Evolutionary conservation across 164 flowering plant species (phyloP).

Genomic region (Akebia trifoliata): DNA sequence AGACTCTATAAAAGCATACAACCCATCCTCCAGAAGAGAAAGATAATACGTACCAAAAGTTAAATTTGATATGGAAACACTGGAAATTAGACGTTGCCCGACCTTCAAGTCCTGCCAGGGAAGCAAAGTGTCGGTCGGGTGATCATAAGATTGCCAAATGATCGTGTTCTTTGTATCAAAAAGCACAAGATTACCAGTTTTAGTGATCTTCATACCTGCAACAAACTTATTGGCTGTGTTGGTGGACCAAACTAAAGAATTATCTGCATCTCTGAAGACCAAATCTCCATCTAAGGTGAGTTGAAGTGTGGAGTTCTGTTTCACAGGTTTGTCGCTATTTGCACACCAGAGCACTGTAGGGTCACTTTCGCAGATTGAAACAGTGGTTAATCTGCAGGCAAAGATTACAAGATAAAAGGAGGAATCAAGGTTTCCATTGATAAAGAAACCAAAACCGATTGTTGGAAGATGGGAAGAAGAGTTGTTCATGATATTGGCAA

Average conservation of each 20-base stretch:
- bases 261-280: slow-evolving; percentile 20
- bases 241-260: slow-evolving; percentile 21
- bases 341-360: slow-evolving; percentile 27
- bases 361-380: too few species aligned
- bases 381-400: too few species aligned
- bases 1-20: slow-evolving; percentile 8
- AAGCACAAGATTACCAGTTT: slow-evolving; percentile 19
- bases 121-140: slow-evolving; percentile 23
- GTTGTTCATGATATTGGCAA: too few species aligned
- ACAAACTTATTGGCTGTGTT: slow-evolving; percentile 18
- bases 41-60: slow-evolving; percentile 9
- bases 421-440: not conserved
- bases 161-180: slow-evolving; percentile 1
- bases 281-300: slow-evolving; percentile 21
- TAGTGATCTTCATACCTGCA: slow-evolving; percentile 19
- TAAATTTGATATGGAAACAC: slow-evolving; percentile 15
- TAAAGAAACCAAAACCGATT: not conserved
- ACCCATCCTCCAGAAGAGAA: slow-evolving; percentile 1
- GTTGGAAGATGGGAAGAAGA: too few species aligned
- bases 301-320: slow-evolving; percentile 15
- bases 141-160: slow-evolving; percentile 32
- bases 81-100: slow-evolving; percentile 11
- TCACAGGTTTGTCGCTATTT: slow-evolving; percentile 14
- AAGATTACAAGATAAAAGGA: not conserved
- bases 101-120: slow-evolving; percentile 19